A percentile compares a stretch with the other conserved stretches of the same genome.
These are phyloP conservation scores for Anisogramma anomala DNA, from an alignment of 2,329 filamentous ascomycete genomes.

Conservation along the genomic window DNA sequence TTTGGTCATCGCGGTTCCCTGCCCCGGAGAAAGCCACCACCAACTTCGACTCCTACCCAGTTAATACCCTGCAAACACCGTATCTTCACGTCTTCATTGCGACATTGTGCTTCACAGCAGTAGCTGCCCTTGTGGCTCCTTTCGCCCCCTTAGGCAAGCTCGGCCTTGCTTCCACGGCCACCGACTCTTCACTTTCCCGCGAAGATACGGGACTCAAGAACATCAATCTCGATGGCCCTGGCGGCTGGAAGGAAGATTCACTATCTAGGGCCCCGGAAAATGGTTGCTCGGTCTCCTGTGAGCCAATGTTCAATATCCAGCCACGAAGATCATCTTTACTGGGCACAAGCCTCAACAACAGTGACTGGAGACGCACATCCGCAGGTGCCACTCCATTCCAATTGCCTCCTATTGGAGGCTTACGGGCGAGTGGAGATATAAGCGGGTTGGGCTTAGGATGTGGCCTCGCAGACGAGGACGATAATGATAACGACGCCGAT, in stretches of 20 bases:
- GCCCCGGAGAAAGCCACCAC: background rate
- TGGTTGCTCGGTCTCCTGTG: background rate
- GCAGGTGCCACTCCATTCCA: background rate
- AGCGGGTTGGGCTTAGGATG: background rate
- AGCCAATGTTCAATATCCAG: background rate
- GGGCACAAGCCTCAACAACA: background rate
- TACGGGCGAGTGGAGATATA: background rate
- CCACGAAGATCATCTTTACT: conserved; percentile 2
- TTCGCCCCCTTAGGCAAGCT: background rate
- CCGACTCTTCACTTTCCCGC: background rate
- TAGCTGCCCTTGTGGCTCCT: background rate
- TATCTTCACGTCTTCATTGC: background rate
- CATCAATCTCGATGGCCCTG: background rate
- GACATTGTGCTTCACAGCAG: background rate
- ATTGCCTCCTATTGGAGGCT: background rate
- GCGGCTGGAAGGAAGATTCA: background rate
- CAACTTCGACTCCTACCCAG: background rate
- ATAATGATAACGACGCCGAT: background rate
- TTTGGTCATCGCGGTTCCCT: conserved; percentile 1
- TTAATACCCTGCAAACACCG: background rate
- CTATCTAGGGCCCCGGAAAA: no score
- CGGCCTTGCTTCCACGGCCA: background rate
- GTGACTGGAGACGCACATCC: background rate
- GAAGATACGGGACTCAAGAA: background rate
- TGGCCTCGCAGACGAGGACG: background rate